phyloP scores from a whole-genome alignment of 208 protist species.

The Trypanosomatidae sp. region DNA sequence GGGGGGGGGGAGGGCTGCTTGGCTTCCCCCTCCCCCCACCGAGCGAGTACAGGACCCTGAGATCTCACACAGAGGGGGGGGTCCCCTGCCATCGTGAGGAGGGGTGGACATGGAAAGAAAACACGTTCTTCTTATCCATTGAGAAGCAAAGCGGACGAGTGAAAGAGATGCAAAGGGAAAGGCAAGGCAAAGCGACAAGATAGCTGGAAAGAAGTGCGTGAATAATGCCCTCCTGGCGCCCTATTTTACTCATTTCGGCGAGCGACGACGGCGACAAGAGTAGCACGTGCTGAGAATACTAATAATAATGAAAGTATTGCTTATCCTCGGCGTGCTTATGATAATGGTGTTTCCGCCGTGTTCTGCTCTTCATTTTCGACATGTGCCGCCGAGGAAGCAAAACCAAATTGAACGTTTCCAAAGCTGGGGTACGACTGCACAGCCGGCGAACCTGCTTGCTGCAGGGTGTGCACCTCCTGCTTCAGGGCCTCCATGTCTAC shows the following conservation, averaged over 20 bases:
- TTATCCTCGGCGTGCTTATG: neutral
- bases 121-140: neutral
- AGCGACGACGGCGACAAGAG: neutral
- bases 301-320: too few species aligned
- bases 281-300: neutral
- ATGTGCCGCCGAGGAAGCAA: conserved; percentile 19
- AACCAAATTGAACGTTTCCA: conserved; percentile 37
- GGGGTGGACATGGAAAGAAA: neutral
- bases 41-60: too few species aligned
- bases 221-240: neutral
- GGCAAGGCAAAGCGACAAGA: neutral
- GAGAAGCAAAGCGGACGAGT: neutral
- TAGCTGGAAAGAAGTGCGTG: neutral
- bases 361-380: conserved; percentile 9
- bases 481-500: conserved; percentile 32
- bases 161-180: neutral
- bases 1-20: neutral
- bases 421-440: conserved; percentile 65
- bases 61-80: too few species aligned
- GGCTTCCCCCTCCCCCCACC: neutral
- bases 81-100: neutral
- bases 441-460: conserved; percentile 39
- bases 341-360: neutral
- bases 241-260: neutral
- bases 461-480: conserved; percentile 26